Evolutionary conservation across 2,329 filamentous ascomycete species (phyloP), one percentile per base, ranked within the genome.

Genomic region (Cladophialophora bantiana): DNA sequence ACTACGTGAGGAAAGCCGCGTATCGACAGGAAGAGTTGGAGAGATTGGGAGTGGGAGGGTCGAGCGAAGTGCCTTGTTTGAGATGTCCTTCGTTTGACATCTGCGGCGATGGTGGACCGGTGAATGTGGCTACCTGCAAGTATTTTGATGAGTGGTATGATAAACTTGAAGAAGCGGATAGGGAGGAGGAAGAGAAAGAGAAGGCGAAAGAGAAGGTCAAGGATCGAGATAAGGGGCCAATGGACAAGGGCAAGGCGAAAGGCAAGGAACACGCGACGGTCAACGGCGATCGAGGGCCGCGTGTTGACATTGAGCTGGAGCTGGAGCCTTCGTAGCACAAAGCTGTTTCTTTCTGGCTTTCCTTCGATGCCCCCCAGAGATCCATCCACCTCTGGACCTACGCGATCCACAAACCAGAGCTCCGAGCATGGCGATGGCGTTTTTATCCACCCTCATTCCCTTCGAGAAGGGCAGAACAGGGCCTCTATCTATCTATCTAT

Each of bases 21-120:
- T 67, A 64, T n/a, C 71, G 75, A 18, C 72, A 74, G 9, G 68
- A 72, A 64, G 74, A 77, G 34, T 75, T 79, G 3, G 78, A 81
- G 45, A 80, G 79, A 4, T 75, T 82, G 15, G 82, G 81, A n/a
- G 78, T 69, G 36, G 96, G 94, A 73, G 91, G 91, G 3, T 88
- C 94, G 71, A 96, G 92, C 1, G 93, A 97, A 77, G 89, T 90
- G 2, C 95, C 95, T 0, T 99, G 95, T 78, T 94, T 94, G 1
- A 85, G 88, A 63, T 99, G 95, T 78, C 95, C 95, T 0, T 94
- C 97, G 2, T 97, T 97, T 77, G 90, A 95, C 65, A 84, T 98
- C 1, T 99, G 95, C 77, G 90, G 92, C 71, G 92, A 96, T 68
- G 93, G 93, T 6, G 94, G 94, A 0, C 92, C 93, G 0, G 93